phyloP scores from a whole-genome alignment of 108 stramenopile genomes.

The Cyclotella kingstonii region DNA sequence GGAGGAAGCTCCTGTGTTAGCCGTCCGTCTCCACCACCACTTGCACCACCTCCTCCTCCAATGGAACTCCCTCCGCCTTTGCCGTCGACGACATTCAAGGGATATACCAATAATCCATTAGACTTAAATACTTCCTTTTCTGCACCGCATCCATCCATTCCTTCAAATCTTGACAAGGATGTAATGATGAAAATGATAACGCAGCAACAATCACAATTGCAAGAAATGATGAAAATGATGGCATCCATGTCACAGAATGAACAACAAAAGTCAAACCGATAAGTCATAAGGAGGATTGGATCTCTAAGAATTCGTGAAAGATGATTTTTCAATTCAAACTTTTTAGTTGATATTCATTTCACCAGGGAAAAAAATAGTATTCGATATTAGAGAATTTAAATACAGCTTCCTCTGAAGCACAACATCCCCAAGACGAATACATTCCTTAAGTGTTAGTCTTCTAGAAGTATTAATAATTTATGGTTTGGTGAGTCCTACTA shows the following conservation, averaged over 20 bases:
- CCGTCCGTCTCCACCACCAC: constrained; percentile 12
- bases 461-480: too few relatives aligned
- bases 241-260: constrained; percentile 1
- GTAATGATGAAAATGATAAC: constrained; percentile 44
- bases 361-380: too few relatives aligned
- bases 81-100: neutral
- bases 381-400: too few relatives aligned
- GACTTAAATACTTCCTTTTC: neutral
- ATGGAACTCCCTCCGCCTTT: constrained; percentile 6
- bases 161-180: constrained; percentile 13
- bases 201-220: constrained; percentile 44
- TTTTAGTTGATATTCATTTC: too few relatives aligned
- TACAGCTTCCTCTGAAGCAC: too few relatives aligned
- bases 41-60: constrained; percentile 14
- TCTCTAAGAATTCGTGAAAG: neutral
- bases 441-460: too few relatives aligned
- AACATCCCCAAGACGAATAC: too few relatives aligned
- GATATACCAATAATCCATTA: neutral
- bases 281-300: neutral
- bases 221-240: constrained; percentile 49
- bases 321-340: too few relatives aligned
- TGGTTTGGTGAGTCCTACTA: too few relatives aligned
- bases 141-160: neutral
- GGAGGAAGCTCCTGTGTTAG: constrained; percentile 7
- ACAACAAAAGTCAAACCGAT: neutral